Percentiles rank a stretch among this genome's conserved stretches.
These are phyloP conservation scores for Zanthoxylum bungeanum DNA, from an alignment of 345 rosid species.

Conservation along the genomic window DNA sequence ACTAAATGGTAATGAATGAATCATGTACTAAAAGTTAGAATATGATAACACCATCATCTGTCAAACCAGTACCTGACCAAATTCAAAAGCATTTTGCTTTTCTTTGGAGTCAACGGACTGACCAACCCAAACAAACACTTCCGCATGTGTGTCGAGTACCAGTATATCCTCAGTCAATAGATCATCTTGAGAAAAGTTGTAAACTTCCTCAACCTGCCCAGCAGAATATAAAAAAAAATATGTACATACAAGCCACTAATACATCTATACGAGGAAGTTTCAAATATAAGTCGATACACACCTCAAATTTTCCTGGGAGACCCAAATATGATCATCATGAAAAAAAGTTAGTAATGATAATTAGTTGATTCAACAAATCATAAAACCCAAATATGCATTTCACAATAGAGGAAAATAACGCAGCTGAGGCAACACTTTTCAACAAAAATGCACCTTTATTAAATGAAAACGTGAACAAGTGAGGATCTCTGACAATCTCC, in stretches of 20 bases:
- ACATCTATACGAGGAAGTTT: conserved; percentile 11
- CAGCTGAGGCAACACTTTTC: conserved; percentile 1
- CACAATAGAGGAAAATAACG: background rate
- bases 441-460: conserved; percentile 54
- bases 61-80: conserved; percentile 76
- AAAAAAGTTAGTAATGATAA: conserved; percentile 36
- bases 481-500: conserved; percentile 81
- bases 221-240: conserved; percentile 20
- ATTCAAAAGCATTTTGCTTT: conserved; percentile 84
- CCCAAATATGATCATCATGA: conserved; percentile 31
- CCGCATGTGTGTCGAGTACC: conserved; percentile 92
- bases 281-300: conserved; percentile 37
- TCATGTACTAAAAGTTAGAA: conserved; percentile 10
- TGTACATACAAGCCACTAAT: conserved; percentile 17
- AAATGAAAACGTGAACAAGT: conserved; percentile 66
- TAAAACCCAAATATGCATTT: conserved; percentile 6
- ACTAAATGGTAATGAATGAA: no score
- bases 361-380: conserved; percentile 18
- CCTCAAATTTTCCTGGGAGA: conserved; percentile 87
- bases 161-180: conserved; percentile 88
- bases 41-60: background rate
- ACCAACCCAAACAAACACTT: conserved; percentile 98
- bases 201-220: conserved; percentile 86
- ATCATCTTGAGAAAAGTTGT: conserved; percentile 93
- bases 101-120: conserved; percentile 77